A percentile compares a stretch with the other conserved stretches of the same genome.
phyloP scores from a whole-genome alignment of 495 filamentous ascomycete species.

The Aspergillus campestris region DNA sequence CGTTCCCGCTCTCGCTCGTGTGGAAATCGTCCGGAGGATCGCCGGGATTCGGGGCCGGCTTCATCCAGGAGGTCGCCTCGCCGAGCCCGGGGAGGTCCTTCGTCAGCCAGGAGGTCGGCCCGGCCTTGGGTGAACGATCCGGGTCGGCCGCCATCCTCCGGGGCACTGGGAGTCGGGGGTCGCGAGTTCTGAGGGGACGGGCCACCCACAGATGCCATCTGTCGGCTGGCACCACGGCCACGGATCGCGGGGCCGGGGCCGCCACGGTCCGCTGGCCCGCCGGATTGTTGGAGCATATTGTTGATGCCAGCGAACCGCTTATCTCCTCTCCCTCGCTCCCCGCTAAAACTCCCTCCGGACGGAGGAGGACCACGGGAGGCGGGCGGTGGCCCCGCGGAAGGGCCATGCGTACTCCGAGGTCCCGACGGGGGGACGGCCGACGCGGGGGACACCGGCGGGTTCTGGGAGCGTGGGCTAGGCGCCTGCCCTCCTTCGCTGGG shows the following conservation, averaged over 20 bases:
- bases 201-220: constrained; percentile 16
- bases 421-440: constrained; percentile 29
- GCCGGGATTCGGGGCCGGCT: constrained; percentile 18
- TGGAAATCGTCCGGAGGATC: constrained; percentile 12
- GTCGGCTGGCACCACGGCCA: constrained; percentile 30
- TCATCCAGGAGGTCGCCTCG: constrained; percentile 27
- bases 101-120: constrained; percentile 20
- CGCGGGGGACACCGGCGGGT: constrained; percentile 13
- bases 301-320: constrained; percentile 38
- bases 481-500: constrained; percentile 11
- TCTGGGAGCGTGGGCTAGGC: constrained; percentile 11
- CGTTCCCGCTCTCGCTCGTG: constrained; percentile 21
- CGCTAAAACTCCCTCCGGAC: constrained; percentile 20
- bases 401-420: constrained; percentile 23
- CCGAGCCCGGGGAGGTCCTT: constrained; percentile 11
- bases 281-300: constrained; percentile 38
- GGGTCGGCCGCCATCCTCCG: constrained; percentile 17
- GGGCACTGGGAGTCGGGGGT: constrained; percentile 17
- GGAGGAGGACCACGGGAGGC: constrained; percentile 20
- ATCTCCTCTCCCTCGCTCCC: constrained; percentile 33
- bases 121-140: constrained; percentile 8
- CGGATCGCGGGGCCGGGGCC: constrained; percentile 27
- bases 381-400: constrained; percentile 19
- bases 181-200: constrained; percentile 24
- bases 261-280: constrained; percentile 23